Percentiles rank a stretch among this genome's conserved stretches.
Evolutionary conservation across 176 grass and related monocot species (phyloP).

Genomic region (Rhynchospora breviuscula): DNA sequence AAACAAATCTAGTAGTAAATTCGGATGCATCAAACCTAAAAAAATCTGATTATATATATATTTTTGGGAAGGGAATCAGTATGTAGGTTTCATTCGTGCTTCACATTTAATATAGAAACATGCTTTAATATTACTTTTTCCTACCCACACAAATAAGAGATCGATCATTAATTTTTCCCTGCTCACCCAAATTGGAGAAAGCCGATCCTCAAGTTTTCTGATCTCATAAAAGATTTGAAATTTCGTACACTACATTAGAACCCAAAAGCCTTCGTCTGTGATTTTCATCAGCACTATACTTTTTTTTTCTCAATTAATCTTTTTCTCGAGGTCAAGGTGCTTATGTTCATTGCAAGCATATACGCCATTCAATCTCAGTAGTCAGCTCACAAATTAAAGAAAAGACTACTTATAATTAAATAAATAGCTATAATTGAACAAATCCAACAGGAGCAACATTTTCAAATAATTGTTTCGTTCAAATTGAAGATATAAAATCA

Average conservation of each 20-base stretch:
- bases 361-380: background rate
- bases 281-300: background rate
- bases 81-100: too few species aligned
- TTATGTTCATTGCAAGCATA: background rate
- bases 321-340: background rate
- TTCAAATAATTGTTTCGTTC: constrained; percentile 8
- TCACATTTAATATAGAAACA: too few species aligned
- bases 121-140: too few species aligned
- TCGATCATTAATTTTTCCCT: background rate
- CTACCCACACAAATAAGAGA: too few species aligned
- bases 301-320: background rate
- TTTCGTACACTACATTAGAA: background rate
- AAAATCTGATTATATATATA: too few species aligned
- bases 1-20: too few species aligned
- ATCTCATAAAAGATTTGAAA: background rate
- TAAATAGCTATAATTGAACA: background rate
- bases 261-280: background rate
- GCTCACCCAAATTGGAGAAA: background rate
- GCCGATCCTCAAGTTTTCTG: background rate
- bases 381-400: background rate
- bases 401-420: background rate
- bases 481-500: background rate
- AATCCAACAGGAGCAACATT: constrained; percentile 1
- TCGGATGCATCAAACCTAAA: too few species aligned
- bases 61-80: too few species aligned